Conservation (phyloP, 2,329 filamentous ascomycete genomes). For the Talaromyces sp. region DNA sequence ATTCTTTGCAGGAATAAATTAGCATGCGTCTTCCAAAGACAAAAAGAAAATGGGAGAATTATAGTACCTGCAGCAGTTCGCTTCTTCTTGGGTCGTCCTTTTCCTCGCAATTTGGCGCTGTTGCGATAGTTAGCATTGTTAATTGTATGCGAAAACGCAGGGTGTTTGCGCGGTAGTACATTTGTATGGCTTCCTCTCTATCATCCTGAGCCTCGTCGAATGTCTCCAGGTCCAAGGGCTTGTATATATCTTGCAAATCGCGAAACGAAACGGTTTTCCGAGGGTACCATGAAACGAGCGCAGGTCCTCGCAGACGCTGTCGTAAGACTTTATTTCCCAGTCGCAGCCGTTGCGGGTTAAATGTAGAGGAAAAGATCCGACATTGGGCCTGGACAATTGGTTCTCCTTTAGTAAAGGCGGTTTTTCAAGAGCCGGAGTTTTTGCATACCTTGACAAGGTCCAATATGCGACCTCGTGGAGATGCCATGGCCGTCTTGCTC, state of each 20-base stretch:
- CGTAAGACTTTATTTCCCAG: slow-evolving; percentile 89
- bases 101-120: slow-evolving; percentile 73
- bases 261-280: slow-evolving; percentile 64
- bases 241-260: slow-evolving; percentile 67
- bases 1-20: slow-evolving; percentile 14
- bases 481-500: slow-evolving; percentile 4
- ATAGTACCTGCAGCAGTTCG: slow-evolving; percentile 46
- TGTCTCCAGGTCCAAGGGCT: slow-evolving; percentile 57
- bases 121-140: slow-evolving; percentile 22
- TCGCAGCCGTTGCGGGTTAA: slow-evolving; percentile 76
- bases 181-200: slow-evolving; percentile 59
- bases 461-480: slow-evolving; percentile 42
- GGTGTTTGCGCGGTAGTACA: slow-evolving; percentile 41
- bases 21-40: background rate
- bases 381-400: slow-evolving; percentile 65
- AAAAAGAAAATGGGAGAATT: background rate
- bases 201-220: slow-evolving; percentile 76
- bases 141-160: background rate
- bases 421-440: too few species aligned
- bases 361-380: slow-evolving; percentile 83
- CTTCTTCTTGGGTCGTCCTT: slow-evolving; percentile 88
- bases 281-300: slow-evolving; percentile 84
- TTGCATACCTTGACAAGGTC: slow-evolving; percentile 71
- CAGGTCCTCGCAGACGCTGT: slow-evolving; percentile 78
- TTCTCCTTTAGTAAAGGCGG: background rate